phyloP scores from a whole-genome alignment of 495 filamentous ascomycete genomes.

The Podospora comata region DNA sequence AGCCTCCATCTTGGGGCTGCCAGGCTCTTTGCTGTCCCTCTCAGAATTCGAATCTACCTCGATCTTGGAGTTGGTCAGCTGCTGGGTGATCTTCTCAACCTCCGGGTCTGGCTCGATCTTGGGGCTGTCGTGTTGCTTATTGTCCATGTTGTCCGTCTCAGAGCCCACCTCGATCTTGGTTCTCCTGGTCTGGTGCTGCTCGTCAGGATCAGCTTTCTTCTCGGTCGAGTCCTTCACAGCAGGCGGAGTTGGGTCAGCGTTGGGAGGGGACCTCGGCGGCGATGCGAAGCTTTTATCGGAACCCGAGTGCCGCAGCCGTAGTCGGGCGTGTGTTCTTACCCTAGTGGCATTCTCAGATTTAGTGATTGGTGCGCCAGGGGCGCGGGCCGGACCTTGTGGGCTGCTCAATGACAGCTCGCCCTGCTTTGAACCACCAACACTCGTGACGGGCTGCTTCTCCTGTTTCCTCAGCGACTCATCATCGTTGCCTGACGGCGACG shows the following conservation, averaged over 20 bases:
- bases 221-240: background rate
- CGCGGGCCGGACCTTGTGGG: conserved; percentile 20
- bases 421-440: background rate
- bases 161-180: conserved; percentile 4
- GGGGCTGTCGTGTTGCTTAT: background rate
- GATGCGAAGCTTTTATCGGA: conserved; percentile 15
- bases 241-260: background rate
- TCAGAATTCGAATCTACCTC: background rate
- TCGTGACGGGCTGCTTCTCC: conserved; percentile 15
- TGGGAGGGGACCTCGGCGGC: background rate
- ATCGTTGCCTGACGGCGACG: background rate
- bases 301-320: background rate
- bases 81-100: background rate
- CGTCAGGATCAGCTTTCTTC: conserved; percentile 16
- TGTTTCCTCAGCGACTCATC: conserved; percentile 12
- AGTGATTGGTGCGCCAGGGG: conserved; percentile 12
- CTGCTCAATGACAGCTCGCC: conserved; percentile 16
- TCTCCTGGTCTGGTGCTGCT: background rate
- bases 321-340: conserved; percentile 8
- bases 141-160: background rate
- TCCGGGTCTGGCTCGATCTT: conserved; percentile 5
- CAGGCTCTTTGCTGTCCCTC: conserved; percentile 18
- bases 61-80: conserved; percentile 3
- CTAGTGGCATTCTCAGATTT: conserved; percentile 22
- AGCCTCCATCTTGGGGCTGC: background rate